Evolutionary conservation across 2,329 filamentous ascomycete genomes (phyloP).

Genomic region (Fusarium marasasianum): DNA sequence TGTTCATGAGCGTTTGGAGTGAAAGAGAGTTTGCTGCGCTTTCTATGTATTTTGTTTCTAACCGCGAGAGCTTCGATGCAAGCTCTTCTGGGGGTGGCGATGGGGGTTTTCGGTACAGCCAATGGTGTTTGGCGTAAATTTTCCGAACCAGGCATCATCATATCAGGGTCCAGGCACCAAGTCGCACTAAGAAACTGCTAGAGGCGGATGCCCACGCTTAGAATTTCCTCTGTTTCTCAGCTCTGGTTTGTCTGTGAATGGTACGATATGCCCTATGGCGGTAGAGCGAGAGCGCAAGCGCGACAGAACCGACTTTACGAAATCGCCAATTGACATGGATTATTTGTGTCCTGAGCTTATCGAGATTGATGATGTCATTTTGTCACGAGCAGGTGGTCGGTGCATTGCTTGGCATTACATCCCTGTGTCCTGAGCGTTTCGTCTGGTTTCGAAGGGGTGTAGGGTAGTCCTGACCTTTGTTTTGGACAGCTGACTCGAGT

Average conservation of each 20-base stretch:
- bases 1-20: rapidly evolving
- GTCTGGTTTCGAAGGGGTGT: background rate
- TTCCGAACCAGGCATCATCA: background rate
- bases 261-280: background rate
- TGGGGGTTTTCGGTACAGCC: background rate
- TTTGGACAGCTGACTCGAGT: background rate
- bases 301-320: background rate
- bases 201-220: background rate
- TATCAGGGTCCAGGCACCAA: background rate
- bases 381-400: background rate
- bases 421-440: background rate
- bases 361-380: background rate
- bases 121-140: background rate
- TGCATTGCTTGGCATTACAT: background rate
- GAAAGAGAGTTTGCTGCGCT: background rate
- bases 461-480: background rate
- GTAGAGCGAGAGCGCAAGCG: too few relatives aligned
- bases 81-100: background rate
- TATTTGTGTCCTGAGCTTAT: background rate
- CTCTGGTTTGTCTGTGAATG: background rate
- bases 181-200: background rate
- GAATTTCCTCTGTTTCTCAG: background rate
- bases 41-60: background rate
- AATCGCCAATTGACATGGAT: background rate
- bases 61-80: background rate